Base-by-base conservation (phyloP, 139 green algal genomes). In the Pedinophyceae sp. region DNA sequence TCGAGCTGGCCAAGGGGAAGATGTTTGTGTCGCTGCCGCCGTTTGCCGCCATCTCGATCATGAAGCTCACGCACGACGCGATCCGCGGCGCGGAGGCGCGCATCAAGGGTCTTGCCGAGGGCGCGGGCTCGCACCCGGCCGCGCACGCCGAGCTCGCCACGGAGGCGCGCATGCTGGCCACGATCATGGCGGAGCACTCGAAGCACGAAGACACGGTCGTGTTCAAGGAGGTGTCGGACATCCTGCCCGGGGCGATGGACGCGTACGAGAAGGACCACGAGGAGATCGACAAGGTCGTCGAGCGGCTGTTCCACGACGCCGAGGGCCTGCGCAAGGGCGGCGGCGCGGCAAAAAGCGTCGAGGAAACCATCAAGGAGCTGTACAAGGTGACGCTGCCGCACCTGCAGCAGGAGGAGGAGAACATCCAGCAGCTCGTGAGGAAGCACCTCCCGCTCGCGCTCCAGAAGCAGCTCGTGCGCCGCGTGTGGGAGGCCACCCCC, bases 361-460 rank as follows among this genome's bases (percentile, higher is more conserved):
- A n/a, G n/a, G n/a, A n/a, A n/a, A n/a, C n/a, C n/a, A n/a, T n/a
- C n/a, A n/a, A n/a, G n/a, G 41, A 17, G 15, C 50, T 56, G 4
- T n/a, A 22, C 18, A 15, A 55, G 25, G 10, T 7, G 7, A 19
- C 63, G 40, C 23, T 49, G 55, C 29, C 13, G 30, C 62, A 69
- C 62, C 45, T 69, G 52, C 57, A 52, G 5, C 23, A 13, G 1
- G 62, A 72, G 52, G 68, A 71, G 56, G 71, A 77, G 30, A 64
- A 76, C 54, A 53, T 79, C 48, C 27, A 59, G 27, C 40, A 30
- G 54, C 57, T 78, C 48, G 55, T 58, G 19, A 52, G 64, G 16
- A 64, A 65, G 56, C 71, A 74, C 64, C 48, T 76, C 19, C 63
- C 63, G 0, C 43, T 66, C 2, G 55, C 61, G 10, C 27, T 70